Conservation (phyloP, 345 rosid genomes). For the Cardamine chenopodiifolia region DNA sequence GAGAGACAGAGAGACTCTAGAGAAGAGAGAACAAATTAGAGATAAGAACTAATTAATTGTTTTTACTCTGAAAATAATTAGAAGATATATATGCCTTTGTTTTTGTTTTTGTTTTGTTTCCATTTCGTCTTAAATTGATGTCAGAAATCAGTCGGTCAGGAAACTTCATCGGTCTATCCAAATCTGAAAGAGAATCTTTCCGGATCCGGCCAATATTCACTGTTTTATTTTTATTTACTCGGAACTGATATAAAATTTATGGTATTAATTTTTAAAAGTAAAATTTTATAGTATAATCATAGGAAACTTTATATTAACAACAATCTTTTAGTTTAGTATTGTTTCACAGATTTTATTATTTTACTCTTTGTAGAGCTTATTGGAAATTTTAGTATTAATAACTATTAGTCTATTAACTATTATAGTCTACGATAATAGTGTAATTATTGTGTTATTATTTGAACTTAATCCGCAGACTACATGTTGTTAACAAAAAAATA, state of each 20-base stretch:
- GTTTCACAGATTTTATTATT: background rate
- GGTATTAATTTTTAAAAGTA: background rate
- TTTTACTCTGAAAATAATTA: background rate
- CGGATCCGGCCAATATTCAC: constrained; percentile 13
- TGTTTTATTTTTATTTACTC: background rate
- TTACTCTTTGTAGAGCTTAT: too few relatives aligned
- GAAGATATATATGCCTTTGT: background rate
- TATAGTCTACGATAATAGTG: background rate
- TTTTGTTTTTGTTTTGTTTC: background rate
- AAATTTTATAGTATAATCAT: background rate
- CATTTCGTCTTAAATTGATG: background rate
- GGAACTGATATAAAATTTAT: background rate
- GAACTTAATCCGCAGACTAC: too few relatives aligned
- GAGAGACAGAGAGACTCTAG: background rate
- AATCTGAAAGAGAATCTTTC: constrained; percentile 16
- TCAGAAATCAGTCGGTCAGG: constrained; percentile 11
- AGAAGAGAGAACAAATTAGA: background rate
- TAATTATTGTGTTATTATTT: too few relatives aligned
- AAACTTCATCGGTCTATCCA: background rate
- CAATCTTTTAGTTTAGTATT: background rate
- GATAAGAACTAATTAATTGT: constrained; percentile 16
- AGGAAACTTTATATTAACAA: background rate
- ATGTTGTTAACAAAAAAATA: too few relatives aligned
- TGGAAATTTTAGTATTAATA: too few relatives aligned
- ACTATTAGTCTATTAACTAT: too few relatives aligned